phyloP scores from a whole-genome alignment of 2,329 filamentous ascomycete species.

The Aureobasidium lini region DNA sequence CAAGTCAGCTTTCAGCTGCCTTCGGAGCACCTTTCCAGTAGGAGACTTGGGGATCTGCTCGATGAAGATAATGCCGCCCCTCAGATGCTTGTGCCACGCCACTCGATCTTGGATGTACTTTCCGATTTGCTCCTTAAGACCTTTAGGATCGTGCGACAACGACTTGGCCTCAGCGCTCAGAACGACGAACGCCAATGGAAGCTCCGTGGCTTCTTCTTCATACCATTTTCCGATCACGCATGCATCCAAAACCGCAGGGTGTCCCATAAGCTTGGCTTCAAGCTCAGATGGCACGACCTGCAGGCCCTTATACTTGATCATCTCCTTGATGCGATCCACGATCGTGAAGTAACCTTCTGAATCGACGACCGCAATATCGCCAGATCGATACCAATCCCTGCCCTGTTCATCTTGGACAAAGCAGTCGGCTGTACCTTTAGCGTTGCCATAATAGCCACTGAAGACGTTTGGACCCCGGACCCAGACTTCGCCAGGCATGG shows the following conservation, averaged over 20 bases:
- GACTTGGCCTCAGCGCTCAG: too few relatives aligned
- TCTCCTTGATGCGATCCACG: neutral
- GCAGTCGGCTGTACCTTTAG: neutral
- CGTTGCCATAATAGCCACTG: neutral
- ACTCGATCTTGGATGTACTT: too few relatives aligned
- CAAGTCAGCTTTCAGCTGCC: too few relatives aligned
- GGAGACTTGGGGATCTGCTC: too few relatives aligned
- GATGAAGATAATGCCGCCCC: too few relatives aligned
- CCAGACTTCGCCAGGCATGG: neutral
- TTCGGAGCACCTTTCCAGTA: too few relatives aligned
- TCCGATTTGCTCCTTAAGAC: too few relatives aligned
- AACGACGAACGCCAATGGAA: too few relatives aligned
- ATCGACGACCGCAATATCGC: neutral
- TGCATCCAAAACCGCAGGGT: neutral
- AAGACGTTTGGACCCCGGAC: neutral
- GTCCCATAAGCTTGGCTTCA: neutral
- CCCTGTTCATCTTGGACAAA: neutral
- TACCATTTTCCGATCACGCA: neutral
- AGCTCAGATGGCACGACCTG: neutral
- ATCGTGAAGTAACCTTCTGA: neutral
- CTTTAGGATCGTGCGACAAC: too few relatives aligned
- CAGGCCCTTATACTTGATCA: neutral
- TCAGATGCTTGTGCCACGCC: too few relatives aligned
- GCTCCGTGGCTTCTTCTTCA: too few relatives aligned
- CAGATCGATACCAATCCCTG: too few relatives aligned